Evolutionary conservation across 2,329 filamentous ascomycete species (phyloP), one percentile per base, ranked within the genome.

Genomic region (Neonectria ditissima): DNA sequence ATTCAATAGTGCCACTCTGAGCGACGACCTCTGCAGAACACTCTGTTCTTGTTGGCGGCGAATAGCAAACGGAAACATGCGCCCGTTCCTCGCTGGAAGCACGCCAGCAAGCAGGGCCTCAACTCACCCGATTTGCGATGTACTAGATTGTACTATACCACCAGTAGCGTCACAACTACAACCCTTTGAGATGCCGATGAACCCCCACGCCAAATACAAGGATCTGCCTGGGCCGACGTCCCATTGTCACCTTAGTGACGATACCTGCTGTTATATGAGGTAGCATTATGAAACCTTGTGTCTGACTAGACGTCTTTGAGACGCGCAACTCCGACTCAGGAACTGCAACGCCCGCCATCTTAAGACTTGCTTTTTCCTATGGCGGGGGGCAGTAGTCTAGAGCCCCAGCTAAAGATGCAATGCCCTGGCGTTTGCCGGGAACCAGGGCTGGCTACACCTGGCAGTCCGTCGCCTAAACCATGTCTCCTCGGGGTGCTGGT

Each of bases 361-460:
- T 26, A 10, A 34, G 30, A 59, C 68, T 71, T 68, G 54, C 66
- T 71, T 69, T 71, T 71, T 56, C 20, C 55, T 47, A 65, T 61
- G 62, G 65, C 66, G 66, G 64, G 66, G 65, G 48, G 50, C 47
- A 50, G 47, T 50, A 50, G 47, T 64, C 57, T 58, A 30, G 54
- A 67, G 51, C 65, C 62, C 57, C 53, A 50, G 52, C 60, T 62
- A 61, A 43, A 64, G 47, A 68, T 64, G 62, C 66, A 59, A 58
- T 59, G 47, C 60, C 65, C 60, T 69, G 56, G 39, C 56, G 63
- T 50, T 59, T 18, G 37, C 56, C 58, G 37, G 57, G 63, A 65
- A 54, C 67, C 60, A 62, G 58, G 62, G 57, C 45, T 58, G 55
- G 47, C 43, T 55, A 61, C 47, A 50, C 48, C 41, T 51, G 43